Base-by-base conservation (phyloP, 768 basidiomycete genomes). In the Mycena crocata region DNA sequence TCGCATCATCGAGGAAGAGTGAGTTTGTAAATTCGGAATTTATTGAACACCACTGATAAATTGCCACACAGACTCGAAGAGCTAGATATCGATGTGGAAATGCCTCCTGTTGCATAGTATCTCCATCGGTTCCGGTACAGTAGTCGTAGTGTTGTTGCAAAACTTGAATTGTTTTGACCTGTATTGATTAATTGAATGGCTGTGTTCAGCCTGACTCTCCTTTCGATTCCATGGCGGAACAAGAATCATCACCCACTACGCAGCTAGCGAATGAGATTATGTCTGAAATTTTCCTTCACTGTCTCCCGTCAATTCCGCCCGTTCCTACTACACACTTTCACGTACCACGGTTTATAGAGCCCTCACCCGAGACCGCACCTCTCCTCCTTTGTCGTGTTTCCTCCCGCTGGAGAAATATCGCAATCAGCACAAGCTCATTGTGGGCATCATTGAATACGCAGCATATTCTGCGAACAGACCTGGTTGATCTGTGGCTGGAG, bases 1-100 rank as follows among this genome's bases (percentile, higher is more conserved):
- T 2, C 30, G 37, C 15, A 67, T 67, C 26, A 24, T 66, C 6
- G 52, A 56, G 23, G 45, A 61, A 17, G 39, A 46, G 65, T 61
- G 14, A 26, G 65, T 59, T 1, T 50, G 30, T 6, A 13, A 40
- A 42, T 42, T 45, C 7, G 7, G 10, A 45, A 37, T 15, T 37
- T 45, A 19, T 19, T 42, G n/a, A 42, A 19, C 15, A 14, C 17
- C 17, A 45, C 44, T 6, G 10, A 14, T 9, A 6, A 8, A 4
- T 6, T 23, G 13, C 21, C 15, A 45, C 17, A 24, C 44, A 45
- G 44, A 23, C 7, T 4, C 44, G 44, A 45, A 24, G 5, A 3
- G 7, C 21, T 45, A 14, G 44, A 45, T 21, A 45, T 45, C 26
- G 44, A 45, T 7, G 44, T 42, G 5, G 40, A 42, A 17, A 42